These are phyloP conservation scores for Eimeria acervulina DNA, from an alignment of 169 alveolate genomes.

Conservation along the genomic window DNA sequence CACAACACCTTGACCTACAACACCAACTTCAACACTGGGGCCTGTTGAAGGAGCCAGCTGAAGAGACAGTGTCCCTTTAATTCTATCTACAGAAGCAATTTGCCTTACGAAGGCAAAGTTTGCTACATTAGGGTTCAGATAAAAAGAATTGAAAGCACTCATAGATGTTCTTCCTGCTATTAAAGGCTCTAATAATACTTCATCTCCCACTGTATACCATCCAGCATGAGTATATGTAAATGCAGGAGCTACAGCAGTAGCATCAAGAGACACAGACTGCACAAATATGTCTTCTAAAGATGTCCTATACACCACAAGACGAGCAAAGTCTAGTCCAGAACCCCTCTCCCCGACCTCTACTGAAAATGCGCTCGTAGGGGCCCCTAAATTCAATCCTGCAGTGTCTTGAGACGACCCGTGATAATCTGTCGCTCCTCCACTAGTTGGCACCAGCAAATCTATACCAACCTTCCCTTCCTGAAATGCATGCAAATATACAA, in stretches of 20 bases:
- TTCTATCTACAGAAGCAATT: constrained; percentile 50
- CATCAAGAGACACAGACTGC: constrained; percentile 39
- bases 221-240: constrained; percentile 34
- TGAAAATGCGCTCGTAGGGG: background rate
- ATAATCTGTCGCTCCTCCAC: background rate
- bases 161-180: background rate
- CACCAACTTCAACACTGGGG: background rate
- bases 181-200: constrained; percentile 22
- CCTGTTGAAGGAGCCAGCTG: constrained; percentile 25
- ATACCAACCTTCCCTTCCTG: background rate
- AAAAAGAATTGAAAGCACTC: background rate
- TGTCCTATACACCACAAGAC: constrained; percentile 6
- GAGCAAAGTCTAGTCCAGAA: background rate
- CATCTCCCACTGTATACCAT: constrained; percentile 69
- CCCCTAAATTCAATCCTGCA: background rate
- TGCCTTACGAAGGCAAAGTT: constrained; percentile 20
- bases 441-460: background rate
- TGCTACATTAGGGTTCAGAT: background rate
- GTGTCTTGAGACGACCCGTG: background rate
- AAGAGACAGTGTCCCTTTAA: constrained; percentile 78
- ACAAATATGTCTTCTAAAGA: background rate
- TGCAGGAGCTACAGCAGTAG: constrained; percentile 36
- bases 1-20: constrained; percentile 84
- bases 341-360: background rate
- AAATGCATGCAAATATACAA: background rate